Evolutionary conservation across 179 eudicot genomes (phyloP).

Genomic region (Carnegiea gigantea): DNA sequence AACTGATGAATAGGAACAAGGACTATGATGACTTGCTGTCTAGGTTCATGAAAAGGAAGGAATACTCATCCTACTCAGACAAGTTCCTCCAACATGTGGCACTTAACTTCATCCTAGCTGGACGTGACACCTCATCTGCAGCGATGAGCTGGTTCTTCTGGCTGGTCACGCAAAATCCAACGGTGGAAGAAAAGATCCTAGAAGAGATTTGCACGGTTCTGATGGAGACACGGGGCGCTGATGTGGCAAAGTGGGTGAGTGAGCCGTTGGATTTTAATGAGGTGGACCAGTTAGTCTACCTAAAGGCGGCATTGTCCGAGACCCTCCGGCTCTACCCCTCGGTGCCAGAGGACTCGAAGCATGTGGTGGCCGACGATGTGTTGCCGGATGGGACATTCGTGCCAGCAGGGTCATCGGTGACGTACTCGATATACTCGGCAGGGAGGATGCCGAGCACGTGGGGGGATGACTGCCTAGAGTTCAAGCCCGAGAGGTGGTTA

Average conservation of each 20-base stretch:
- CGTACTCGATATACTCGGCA: slow-evolving; percentile 87
- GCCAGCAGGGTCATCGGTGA: slow-evolving; percentile 78
- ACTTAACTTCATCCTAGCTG: slow-evolving; percentile 94
- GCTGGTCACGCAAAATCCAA: slow-evolving; percentile 66
- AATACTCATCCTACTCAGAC: slow-evolving; percentile 62
- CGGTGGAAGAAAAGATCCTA: slow-evolving; percentile 55
- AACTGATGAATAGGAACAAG: slow-evolving; percentile 48
- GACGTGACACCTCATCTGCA: slow-evolving; percentile 93
- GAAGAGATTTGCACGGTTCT: slow-evolving; percentile 53
- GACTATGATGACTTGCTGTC: slow-evolving; percentile 79
- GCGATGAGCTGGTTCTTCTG: slow-evolving; percentile 98
- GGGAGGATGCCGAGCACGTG: slow-evolving; percentile 81
- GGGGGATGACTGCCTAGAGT: slow-evolving; percentile 86
- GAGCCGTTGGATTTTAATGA: slow-evolving; percentile 74
- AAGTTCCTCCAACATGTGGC: slow-evolving; percentile 81
- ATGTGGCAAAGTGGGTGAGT: slow-evolving; percentile 50
- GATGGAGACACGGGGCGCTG: slow-evolving; percentile 70
- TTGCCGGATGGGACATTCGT: slow-evolving; percentile 90
- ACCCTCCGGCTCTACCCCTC: slow-evolving; percentile 85
- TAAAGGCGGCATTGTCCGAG: slow-evolving; percentile 83
- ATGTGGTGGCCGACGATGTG: slow-evolving; percentile 71
- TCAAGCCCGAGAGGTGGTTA: slow-evolving; percentile 82
- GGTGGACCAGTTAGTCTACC: slow-evolving; percentile 66
- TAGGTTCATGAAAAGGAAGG: slow-evolving; percentile 88
- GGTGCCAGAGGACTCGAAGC: slow-evolving; percentile 94